Evolutionary conservation across 768 basidiomycete genomes (phyloP).

Genomic region (Leccinum uliginosum): DNA sequence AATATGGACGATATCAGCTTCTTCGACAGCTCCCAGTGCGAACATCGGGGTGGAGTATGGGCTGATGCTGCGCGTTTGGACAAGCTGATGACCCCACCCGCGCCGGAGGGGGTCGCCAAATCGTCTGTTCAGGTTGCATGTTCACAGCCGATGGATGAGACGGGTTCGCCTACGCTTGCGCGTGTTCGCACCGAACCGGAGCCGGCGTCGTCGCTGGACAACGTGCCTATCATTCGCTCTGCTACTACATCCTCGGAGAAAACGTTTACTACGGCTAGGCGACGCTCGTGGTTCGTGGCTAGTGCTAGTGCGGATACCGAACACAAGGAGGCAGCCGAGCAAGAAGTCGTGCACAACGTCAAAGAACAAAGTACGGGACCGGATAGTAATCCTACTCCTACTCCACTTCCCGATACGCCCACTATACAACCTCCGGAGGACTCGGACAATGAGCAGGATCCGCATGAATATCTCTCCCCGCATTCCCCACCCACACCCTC

Average conservation of each 20-base stretch:
- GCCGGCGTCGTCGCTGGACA: constrained; percentile 25
- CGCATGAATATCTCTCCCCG: constrained; percentile 19
- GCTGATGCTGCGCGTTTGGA: constrained; percentile 61
- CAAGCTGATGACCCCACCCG: constrained; percentile 11
- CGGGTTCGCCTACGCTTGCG: constrained; percentile 8
- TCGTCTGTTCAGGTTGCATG: constrained; percentile 20
- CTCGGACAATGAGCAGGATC: constrained; percentile 21
- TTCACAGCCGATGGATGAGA: constrained; percentile 34
- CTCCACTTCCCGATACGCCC: constrained; percentile 7
- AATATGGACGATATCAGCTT: constrained; percentile 99
- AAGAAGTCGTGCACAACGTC: constrained; percentile 14
- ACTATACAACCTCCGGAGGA: constrained; percentile 4
- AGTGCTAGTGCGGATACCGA: constrained; percentile 40
- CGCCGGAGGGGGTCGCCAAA: constrained; percentile 6
- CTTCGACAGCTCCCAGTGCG: constrained; percentile 69
- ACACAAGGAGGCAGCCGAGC: constrained; percentile 23
- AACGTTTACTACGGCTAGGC: constrained; percentile 30
- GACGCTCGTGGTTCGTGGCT: constrained; percentile 57
- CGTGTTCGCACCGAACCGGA: constrained; percentile 33
- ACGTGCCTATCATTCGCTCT: constrained; percentile 19
- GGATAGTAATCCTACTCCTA: constrained; percentile 30
- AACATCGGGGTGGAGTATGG: constrained; percentile 86
- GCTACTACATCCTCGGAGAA: constrained; percentile 21
- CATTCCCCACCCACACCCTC: constrained; percentile 45
- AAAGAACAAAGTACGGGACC: constrained; percentile 32